Evolutionary conservation across 108 stramenopile species (phyloP).

Genomic region (Cyclotella sp.): DNA sequence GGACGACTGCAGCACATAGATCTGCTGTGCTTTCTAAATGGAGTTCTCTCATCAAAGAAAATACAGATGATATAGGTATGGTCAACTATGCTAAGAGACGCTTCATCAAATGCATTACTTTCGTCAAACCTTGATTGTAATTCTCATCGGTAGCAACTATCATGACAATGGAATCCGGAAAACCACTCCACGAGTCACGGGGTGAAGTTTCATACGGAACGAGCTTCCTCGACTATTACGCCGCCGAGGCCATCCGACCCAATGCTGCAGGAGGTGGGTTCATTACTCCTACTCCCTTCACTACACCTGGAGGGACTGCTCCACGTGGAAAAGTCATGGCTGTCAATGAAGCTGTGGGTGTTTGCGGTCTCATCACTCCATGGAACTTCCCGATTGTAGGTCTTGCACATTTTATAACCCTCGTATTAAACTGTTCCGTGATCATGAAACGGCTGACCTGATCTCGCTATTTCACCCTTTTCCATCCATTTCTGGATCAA

Average conservation of each 20-base stretch:
- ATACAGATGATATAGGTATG: conserved; percentile 39
- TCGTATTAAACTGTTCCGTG: too few species aligned
- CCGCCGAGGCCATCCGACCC: conserved; percentile 85
- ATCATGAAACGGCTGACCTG: too few species aligned
- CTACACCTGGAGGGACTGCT: conserved; percentile 24
- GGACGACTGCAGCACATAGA: conserved; percentile 65
- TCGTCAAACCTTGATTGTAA: not conserved
- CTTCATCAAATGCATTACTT: not conserved
- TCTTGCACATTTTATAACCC: too few species aligned
- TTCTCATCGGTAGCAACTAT: conserved; percentile 56
- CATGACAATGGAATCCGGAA: conserved; percentile 96
- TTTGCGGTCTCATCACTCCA: conserved; percentile 84
- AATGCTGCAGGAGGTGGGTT: conserved; percentile 77
- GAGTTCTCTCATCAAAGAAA: conserved; percentile 64
- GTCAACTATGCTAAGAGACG: not conserved
- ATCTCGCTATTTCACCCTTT: too few species aligned
- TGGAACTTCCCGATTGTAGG: conserved; percentile 99
- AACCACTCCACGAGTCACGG: conserved; percentile 86
- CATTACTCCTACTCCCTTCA: conserved; percentile 72
- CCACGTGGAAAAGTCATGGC: conserved; percentile 79
- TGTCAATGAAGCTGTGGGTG: conserved; percentile 89
- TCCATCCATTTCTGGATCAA: too few species aligned
- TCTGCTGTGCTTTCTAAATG: conserved; percentile 56
- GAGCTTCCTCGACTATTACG: conserved; percentile 90
- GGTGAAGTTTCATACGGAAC: conserved; percentile 90